A percentile compares a stretch with the other conserved stretches of the same genome.
phyloP scores from a whole-genome alignment of 257 asterid genomes.

The Forsythia viridissima region DNA sequence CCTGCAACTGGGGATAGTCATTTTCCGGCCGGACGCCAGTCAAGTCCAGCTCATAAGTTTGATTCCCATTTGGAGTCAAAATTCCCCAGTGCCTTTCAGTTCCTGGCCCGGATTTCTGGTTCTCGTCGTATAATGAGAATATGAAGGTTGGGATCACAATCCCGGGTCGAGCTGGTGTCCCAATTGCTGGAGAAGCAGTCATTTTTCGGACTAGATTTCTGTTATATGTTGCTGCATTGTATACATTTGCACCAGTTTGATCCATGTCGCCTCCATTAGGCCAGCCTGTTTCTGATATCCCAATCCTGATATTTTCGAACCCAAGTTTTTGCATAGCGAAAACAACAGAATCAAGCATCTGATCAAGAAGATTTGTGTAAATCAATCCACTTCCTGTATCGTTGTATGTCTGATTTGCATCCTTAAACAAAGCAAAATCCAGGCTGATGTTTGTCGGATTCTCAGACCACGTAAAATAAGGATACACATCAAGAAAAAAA shows the following conservation, averaged over 20 bases:
- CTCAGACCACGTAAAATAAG: constrained; percentile 62
- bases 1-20: constrained; percentile 28
- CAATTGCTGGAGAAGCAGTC: constrained; percentile 41
- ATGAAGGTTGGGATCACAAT: constrained; percentile 52
- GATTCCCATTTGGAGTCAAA: constrained; percentile 39
- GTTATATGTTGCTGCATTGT: constrained; percentile 70
- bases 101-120: constrained; percentile 56
- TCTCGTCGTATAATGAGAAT: constrained; percentile 66
- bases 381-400: constrained; percentile 55
- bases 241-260: constrained; percentile 56
- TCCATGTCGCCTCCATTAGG: constrained; percentile 78
- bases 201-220: constrained; percentile 51
- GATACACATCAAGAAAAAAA: constrained; percentile 60
- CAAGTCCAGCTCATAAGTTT: constrained; percentile 64
- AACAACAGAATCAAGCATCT: constrained; percentile 63
- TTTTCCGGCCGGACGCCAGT: constrained; percentile 33
- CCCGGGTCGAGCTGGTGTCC: constrained; percentile 79
- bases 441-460: constrained; percentile 41
- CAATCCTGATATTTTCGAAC: constrained; percentile 34
- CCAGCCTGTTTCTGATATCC: constrained; percentile 81
- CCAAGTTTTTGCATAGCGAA: constrained; percentile 66
- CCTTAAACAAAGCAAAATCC: constrained; percentile 52
- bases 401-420: constrained; percentile 27
- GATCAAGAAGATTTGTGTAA: constrained; percentile 67
- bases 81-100: constrained; percentile 84